Evolutionary conservation across 192 early-diverging fungal genomes (phyloP), one percentile per base, ranked within the genome.

Genomic region (Rhizoclosmatium globosum): DNA sequence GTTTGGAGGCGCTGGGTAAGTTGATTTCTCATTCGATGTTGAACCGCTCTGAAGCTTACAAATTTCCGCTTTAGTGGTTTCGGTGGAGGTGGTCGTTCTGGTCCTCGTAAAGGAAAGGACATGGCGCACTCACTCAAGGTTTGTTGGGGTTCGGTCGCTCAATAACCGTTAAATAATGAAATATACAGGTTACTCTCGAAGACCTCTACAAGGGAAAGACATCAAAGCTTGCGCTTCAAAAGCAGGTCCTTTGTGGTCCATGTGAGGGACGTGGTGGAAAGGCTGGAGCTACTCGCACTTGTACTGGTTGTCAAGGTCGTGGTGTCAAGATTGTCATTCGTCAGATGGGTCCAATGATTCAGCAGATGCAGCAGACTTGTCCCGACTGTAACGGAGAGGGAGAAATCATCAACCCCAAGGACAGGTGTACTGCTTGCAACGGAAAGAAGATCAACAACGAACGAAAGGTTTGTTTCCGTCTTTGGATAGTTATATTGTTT

Each of bases 311-410:
- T 89, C 80, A 92, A 50, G 98, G 98, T 50, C 91, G 93, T 68
- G 98, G 98, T 87, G 86, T 97, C 73, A 94, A 93, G 85, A 86
- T 97, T 39, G 91, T 93, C 70, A 88, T 97, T 73, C 88, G 97
- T 62, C 96, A 98, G 83, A 93, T 99, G 87, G 98, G 98, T 39
- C 98, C 98, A 23, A 99, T 99, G 97, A 93, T 99, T 71, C 98
- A 99, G 90, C 98, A 99, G 38, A 95, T 99, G 87, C 98, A 99
- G 85, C 96, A 98, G 83, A 91, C 95, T 42, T 99, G 98, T 87
- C 86, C 86, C 46, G 91, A 92, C 58, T 99, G 98, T 87, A 86
- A 90, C 64, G 98, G 96, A 72, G 90, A 92, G 74, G 97, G 98
- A 76, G 93, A 97, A 80, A 89, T 94, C 76, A 97, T 99, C 74